Evolutionary conservation across 2,329 filamentous ascomycete genomes (phyloP), one percentile per base, ranked within the genome.

Genomic region (Aspergillus felis): DNA sequence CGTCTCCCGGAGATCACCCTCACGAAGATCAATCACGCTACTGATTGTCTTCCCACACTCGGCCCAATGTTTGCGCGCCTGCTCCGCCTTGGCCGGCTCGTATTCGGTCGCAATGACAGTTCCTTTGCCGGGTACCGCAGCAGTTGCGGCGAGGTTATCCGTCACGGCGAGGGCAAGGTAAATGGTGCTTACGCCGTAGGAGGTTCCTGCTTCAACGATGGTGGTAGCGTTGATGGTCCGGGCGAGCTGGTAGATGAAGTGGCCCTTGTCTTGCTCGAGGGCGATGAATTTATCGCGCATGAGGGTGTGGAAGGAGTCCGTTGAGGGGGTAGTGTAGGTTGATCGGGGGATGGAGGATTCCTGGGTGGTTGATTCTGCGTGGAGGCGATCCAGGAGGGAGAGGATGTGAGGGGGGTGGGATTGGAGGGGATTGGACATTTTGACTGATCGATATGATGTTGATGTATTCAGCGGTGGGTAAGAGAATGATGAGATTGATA

Each of bases 21-120:
- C 81, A 4, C 84, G 71, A 25, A 87, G 69, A 28, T 86, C 84
- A 63, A 87, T 84, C 64, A 75, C 73, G 3, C 67, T 65, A 55
- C 77, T 76, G 1, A 86, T 75, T 14, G 77, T 76, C 0, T 77
- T 70, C 0, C 83, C 84, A 2, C 78, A 78, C 52, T 75, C 68
- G 27, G 68, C 71, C 84, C 85, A 87, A 64, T 87, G 70, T 61
- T 75, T 70, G n/a, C 74, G 74, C 5, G 85, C 84, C 51, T 66
- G 69, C 3, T 61, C 71, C 0, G 83, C 83, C 69, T 87, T 87
- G 5, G 63, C 67, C 0, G 72, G 66, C 66, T 87, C 85, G 27
- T 85, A 80, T 69, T 87, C 85, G 0, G 85, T 87, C 0, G 79
- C 84, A 64, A 87, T 82, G 0, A 87, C 84, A 42, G 63, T 76